phyloP scores from a whole-genome alignment of 352 stramenopile species.

The Phytophthora cajani region DNA sequence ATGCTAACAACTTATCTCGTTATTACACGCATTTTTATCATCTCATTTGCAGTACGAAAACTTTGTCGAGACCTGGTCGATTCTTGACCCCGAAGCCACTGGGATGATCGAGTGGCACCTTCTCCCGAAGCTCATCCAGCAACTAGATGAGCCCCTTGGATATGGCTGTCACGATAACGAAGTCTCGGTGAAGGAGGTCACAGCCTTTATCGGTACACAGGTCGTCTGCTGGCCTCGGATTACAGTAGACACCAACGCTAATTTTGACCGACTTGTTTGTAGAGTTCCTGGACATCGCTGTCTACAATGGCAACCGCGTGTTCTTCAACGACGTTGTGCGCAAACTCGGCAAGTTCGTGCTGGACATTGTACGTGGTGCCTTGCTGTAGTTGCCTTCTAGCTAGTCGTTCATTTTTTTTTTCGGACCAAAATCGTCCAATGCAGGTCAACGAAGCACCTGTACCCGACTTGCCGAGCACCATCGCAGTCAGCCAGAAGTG shows the following conservation, averaged over 20 bases:
- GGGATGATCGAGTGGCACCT: conserved; percentile 75
- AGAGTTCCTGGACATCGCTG: conserved; percentile 53
- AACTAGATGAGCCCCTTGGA: conserved; percentile 71
- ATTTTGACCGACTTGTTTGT: not conserved
- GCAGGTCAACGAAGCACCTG: conserved; percentile 51
- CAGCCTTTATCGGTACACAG: conserved; percentile 56
- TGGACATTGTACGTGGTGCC: conserved; percentile 53
- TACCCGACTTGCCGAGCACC: conserved; percentile 52
- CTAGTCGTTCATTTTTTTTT: conserved; percentile 7
- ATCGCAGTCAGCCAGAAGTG: conserved; percentile 68
- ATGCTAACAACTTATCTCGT: not conserved
- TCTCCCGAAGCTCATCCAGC: conserved; percentile 67
- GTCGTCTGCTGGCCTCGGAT: not conserved
- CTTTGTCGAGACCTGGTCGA: conserved; percentile 62
- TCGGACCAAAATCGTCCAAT: not conserved
- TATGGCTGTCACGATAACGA: conserved; percentile 51
- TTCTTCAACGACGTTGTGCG: conserved; percentile 66
- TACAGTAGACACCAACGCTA: not conserved
- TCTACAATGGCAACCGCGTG: conserved; percentile 63
- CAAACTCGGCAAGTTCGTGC: conserved; percentile 67
- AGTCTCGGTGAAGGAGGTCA: conserved; percentile 57
- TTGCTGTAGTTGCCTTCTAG: conserved; percentile 1
- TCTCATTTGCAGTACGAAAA: conserved; percentile 45
- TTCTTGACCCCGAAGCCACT: conserved; percentile 80
- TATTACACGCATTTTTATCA: no score